Conservation (phyloP, 768 basidiomycete genomes). For the Pholiota molesta region DNA sequence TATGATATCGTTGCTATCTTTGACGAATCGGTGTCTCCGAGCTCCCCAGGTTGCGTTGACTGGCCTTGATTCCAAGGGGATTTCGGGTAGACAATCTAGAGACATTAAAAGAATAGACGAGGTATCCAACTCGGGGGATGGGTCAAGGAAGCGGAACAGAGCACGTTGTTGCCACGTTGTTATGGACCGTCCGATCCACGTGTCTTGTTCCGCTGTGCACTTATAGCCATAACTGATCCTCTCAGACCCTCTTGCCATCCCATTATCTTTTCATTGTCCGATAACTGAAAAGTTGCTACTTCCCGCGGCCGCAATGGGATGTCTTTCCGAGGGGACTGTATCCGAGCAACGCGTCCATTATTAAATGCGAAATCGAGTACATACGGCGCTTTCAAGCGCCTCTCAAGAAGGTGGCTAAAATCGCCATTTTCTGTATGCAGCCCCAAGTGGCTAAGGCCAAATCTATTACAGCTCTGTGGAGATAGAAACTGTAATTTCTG, state of each 20-base stretch:
- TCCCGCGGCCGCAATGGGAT: background rate
- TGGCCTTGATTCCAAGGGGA: constrained; percentile 18
- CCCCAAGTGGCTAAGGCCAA: background rate
- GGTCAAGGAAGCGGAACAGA: constrained; percentile 37
- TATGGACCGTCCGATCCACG: constrained; percentile 30
- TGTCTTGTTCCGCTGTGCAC: constrained; percentile 29
- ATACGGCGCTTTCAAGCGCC: background rate
- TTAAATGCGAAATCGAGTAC: background rate
- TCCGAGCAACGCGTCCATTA: background rate
- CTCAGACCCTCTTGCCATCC: constrained; percentile 2
- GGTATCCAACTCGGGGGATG: constrained; percentile 17
- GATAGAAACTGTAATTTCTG: background rate
- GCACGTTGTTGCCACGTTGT: constrained; percentile 43
- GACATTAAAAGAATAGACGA: constrained; percentile 1
- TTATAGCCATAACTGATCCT: constrained; percentile 2
- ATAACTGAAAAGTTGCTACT: background rate
- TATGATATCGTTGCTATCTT: constrained; percentile 24
- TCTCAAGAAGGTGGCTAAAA: background rate
- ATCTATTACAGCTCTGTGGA: background rate
- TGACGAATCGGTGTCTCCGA: constrained; percentile 16
- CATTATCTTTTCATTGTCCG: background rate
- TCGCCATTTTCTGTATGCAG: background rate
- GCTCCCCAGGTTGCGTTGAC: constrained; percentile 18
- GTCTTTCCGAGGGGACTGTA: background rate
- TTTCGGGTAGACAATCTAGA: constrained; percentile 19